Conservation (phyloP, 2,329 filamentous ascomycete genomes). For the Epichloe elymi region DNA sequence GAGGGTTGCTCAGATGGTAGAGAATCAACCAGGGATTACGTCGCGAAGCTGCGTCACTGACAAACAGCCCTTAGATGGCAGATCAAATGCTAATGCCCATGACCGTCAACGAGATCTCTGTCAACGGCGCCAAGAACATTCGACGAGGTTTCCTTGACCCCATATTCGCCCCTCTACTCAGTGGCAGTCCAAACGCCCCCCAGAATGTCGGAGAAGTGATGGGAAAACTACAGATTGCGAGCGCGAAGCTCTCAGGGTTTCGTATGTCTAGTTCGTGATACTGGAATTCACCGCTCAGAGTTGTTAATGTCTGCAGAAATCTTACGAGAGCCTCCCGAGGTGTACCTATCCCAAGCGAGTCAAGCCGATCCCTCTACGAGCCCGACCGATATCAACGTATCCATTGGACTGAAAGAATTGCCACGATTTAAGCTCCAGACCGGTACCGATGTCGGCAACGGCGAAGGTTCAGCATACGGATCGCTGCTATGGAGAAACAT, state of each 20-base stretch:
- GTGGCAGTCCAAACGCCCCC: constrained; percentile 47
- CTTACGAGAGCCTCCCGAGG: constrained; percentile 68
- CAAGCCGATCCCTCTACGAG: constrained; percentile 55
- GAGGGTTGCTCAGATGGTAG: constrained; percentile 25
- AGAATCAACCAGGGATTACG: neutral
- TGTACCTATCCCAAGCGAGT: constrained; percentile 68
- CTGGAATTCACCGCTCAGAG: constrained; percentile 7
- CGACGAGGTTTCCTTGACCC: constrained; percentile 70
- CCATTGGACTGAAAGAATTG: constrained; percentile 71
- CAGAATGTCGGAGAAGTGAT: constrained; percentile 76
- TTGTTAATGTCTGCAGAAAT: constrained; percentile 47
- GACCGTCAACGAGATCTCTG: constrained; percentile 71
- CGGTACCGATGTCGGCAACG: constrained; percentile 85
- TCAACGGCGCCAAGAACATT: constrained; percentile 76
- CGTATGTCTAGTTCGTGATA: constrained; percentile 37
- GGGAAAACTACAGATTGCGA: constrained; percentile 53
- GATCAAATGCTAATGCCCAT: constrained; percentile 79
- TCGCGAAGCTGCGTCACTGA: neutral
- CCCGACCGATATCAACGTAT: constrained; percentile 69
- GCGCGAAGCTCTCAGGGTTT: constrained; percentile 65
- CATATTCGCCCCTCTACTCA: constrained; percentile 66
- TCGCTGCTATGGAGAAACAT: constrained; percentile 82
- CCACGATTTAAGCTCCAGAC: constrained; percentile 81
- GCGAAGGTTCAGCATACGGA: constrained; percentile 86
- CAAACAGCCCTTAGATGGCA: constrained; percentile 24